A percentile compares a stretch with the other conserved stretches of the same genome.
Conservation (phyloP, 768 basidiomycete species). For the Leccinum incarnatum region DNA sequence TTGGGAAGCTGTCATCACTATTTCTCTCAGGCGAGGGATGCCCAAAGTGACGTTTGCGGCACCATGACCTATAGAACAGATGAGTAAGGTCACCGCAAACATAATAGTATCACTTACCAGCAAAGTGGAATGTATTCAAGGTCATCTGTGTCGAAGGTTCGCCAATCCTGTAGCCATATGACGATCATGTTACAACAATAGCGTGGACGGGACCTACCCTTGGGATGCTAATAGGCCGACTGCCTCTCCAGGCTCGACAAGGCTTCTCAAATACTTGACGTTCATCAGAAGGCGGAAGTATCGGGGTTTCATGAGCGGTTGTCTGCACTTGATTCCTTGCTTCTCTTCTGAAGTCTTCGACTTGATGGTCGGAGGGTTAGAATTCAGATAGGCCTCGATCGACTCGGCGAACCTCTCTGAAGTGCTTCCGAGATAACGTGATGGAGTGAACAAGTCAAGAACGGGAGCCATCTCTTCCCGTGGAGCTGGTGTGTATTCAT, state of each 20-base stretch:
- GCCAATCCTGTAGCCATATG: conserved; percentile 63
- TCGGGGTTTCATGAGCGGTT: conserved; percentile 44
- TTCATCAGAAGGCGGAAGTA: conserved; percentile 84
- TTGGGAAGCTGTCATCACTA: conserved; percentile 97
- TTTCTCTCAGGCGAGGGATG: conserved; percentile 97
- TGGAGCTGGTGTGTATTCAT: conserved; percentile 43
- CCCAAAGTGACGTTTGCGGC: conserved; percentile 99
- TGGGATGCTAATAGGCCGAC: conserved; percentile 96
- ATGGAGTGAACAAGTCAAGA: conserved; percentile 74
- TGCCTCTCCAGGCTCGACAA: conserved; percentile 98
- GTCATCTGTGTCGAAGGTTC: conserved; percentile 99
- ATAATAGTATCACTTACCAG: conserved; percentile 52
- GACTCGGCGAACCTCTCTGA: conserved; percentile 88
- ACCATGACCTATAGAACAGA: conserved; percentile 73
- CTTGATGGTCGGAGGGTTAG: conserved; percentile 60
- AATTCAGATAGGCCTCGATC: conserved; percentile 73
- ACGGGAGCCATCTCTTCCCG: conserved; percentile 67
- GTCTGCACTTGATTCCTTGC: conserved; percentile 42
- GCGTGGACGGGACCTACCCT: conserved; percentile 55
- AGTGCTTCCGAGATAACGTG: conserved; percentile 79
- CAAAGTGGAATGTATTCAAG: conserved; percentile 98
- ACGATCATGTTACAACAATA: not conserved
- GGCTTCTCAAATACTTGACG: conserved; percentile 87
- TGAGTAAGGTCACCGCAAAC: conserved; percentile 1
- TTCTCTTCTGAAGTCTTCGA: conserved; percentile 39